A percentile compares a stretch with the other conserved stretches of the same genome.
These are phyloP conservation scores for Protea cynaroides DNA, from an alignment of 164 flowering plant species.

Conservation along the genomic window DNA sequence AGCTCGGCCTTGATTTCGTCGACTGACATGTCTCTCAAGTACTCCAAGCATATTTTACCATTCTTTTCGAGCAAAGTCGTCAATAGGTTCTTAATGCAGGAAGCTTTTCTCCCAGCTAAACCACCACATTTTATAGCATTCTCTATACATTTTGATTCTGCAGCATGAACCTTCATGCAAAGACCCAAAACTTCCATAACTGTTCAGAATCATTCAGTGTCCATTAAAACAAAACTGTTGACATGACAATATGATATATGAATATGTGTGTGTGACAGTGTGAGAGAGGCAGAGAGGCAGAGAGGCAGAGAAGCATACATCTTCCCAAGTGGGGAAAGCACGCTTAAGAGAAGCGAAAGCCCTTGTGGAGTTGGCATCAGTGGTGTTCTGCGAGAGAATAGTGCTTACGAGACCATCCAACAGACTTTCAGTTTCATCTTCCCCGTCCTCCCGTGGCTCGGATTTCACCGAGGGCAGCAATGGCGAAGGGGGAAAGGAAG, in stretches of 20 bases:
- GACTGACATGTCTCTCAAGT: slow-evolving; percentile 57
- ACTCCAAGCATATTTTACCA: slow-evolving; percentile 80
- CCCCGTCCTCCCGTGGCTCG: slow-evolving; percentile 11
- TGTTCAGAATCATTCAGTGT: neutral
- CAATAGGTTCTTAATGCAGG: slow-evolving; percentile 71
- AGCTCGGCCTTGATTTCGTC: slow-evolving; percentile 84
- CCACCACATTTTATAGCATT: slow-evolving; percentile 90
- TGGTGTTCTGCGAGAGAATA: slow-evolving; percentile 81
- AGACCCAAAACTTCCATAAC: neutral
- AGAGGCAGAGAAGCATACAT: slow-evolving; percentile 29
- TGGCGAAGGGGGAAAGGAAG: too few relatives aligned
- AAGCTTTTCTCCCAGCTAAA: slow-evolving; percentile 71
- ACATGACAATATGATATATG: neutral
- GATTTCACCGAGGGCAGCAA: slow-evolving; percentile 6
- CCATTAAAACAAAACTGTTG: neutral
- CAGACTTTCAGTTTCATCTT: slow-evolving; percentile 42
- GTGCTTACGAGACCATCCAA: slow-evolving; percentile 76
- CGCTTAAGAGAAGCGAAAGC: slow-evolving; percentile 81
- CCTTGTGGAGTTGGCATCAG: slow-evolving; percentile 60
- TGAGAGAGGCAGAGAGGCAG: neutral
- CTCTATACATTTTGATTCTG: slow-evolving; percentile 58
- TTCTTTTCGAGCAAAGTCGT: slow-evolving; percentile 48
- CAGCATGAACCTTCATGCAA: slow-evolving; percentile 58
- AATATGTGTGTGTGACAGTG: neutral
- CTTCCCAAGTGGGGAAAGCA: slow-evolving; percentile 75